These are phyloP conservation scores for Helotiales sp. DNA, from an alignment of 2,329 filamentous ascomycete species.

Conservation along the genomic window DNA sequence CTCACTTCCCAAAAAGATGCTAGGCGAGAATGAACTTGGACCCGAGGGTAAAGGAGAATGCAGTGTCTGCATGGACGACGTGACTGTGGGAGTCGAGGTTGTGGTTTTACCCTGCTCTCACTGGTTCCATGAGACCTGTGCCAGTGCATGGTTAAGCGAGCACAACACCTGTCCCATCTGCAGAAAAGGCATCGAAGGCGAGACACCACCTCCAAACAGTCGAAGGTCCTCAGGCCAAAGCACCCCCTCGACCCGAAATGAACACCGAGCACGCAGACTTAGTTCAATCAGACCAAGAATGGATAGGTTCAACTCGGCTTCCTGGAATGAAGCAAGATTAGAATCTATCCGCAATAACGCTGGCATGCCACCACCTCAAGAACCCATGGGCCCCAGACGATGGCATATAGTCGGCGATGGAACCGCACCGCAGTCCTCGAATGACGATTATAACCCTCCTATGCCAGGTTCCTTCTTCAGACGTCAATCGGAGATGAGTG, in stretches of 20 bases:
- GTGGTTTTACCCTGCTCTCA: slow-evolving; percentile 84
- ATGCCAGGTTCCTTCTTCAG: slow-evolving; percentile 30
- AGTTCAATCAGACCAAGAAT: slow-evolving; percentile 24
- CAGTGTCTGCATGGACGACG: slow-evolving; percentile 91
- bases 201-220: slow-evolving; percentile 22
- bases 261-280: slow-evolving; percentile 28
- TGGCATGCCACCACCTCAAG: slow-evolving; percentile 30
- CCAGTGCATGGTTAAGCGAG: slow-evolving; percentile 81
- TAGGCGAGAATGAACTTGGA: slow-evolving; percentile 72
- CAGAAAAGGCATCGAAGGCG: slow-evolving; percentile 51
- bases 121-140: slow-evolving; percentile 89
- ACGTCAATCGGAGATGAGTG: slow-evolving; percentile 31
- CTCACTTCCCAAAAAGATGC: slow-evolving; percentile 70
- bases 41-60: slow-evolving; percentile 75
- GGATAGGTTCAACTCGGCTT: background rate
- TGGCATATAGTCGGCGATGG: slow-evolving; percentile 18
- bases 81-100: slow-evolving; percentile 74
- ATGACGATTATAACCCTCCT: slow-evolving; percentile 9
- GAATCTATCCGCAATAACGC: slow-evolving; percentile 36
- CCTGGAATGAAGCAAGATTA: slow-evolving; percentile 39
- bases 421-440: background rate
- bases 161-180: slow-evolving; percentile 94
- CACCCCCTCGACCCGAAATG: slow-evolving; percentile 22
- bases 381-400: slow-evolving; percentile 17
- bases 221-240: slow-evolving; percentile 29